A percentile compares a stretch with the other conserved stretches of the same genome.
phyloP scores from a whole-genome alignment of 805 yeast species.

The Wickerhamomyces mucosus region DNA sequence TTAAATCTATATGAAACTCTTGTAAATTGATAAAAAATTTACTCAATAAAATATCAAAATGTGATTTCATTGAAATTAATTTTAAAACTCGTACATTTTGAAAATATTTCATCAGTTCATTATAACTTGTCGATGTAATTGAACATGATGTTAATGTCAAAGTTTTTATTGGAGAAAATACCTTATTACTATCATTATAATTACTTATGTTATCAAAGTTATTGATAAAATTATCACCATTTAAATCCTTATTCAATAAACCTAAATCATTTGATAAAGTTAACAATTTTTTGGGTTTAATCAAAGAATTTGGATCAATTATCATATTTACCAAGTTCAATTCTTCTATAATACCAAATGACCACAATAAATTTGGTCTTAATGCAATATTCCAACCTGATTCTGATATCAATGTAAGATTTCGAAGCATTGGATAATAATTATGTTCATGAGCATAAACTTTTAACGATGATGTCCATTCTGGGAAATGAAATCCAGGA shows the following conservation, averaged over 20 bases:
- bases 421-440: conserved; percentile 20
- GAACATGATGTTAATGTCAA: conserved; percentile 25
- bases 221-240: too few species aligned
- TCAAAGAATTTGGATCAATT: conserved; percentile 32
- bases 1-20: conserved; percentile 36
- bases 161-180: conserved; percentile 22
- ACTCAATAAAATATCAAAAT: conserved; percentile 38
- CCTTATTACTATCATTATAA: conserved; percentile 14
- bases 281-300: conserved; percentile 16
- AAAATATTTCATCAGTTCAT: conserved; percentile 29
- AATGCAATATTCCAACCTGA: conserved; percentile 46
- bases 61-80: conserved; percentile 30
- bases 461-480: conserved; percentile 19
- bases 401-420: conserved; percentile 32
- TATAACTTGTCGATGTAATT: conserved; percentile 28
- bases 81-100: conserved; percentile 28
- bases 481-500: conserved; percentile 37
- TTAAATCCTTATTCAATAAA: conserved; percentile 12
- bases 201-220: too few species aligned
- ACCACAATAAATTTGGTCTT: conserved; percentile 35
- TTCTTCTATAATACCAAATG: conserved; percentile 35
- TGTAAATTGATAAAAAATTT: conserved; percentile 33
- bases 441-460: conserved; percentile 19
- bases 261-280: conserved; percentile 13
- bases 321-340: conserved; percentile 37